Conservation (phyloP, 2,329 filamentous ascomycete species). For the Nemania abortiva region DNA sequence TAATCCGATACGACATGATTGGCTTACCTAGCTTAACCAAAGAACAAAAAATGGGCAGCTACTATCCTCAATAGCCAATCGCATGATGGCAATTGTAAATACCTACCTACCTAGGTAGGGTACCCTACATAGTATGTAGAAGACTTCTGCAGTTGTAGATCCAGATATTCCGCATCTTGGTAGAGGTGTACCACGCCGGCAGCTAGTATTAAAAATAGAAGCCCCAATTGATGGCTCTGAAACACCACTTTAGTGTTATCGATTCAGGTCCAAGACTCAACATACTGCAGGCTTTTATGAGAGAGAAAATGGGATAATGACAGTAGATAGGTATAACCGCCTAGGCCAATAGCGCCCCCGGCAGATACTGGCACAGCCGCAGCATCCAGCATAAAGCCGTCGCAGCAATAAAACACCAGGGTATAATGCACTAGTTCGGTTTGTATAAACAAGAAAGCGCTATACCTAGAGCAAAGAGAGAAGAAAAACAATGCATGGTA, state of each 20-base stretch:
- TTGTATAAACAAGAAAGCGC: background rate
- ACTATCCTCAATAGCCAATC: conserved; percentile 17
- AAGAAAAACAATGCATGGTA: background rate
- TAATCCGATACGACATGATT: background rate
- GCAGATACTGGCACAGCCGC: too few relatives aligned
- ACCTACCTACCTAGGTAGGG: background rate
- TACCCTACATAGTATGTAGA: too few relatives aligned
- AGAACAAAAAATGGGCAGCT: background rate
- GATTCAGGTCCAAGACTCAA: background rate
- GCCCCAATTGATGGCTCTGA: background rate
- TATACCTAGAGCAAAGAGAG: conserved; percentile 4
- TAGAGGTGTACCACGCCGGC: background rate
- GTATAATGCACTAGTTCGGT: background rate
- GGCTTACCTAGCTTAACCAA: too few relatives aligned
- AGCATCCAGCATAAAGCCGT: too few relatives aligned
- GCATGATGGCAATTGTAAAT: conserved; percentile 22
- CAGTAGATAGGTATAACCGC: too few relatives aligned
- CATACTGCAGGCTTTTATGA: background rate
- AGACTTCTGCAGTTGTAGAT: too few relatives aligned
- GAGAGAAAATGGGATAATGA: too few relatives aligned
- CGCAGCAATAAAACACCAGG: too few relatives aligned
- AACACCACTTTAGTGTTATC: background rate
- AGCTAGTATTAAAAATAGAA: background rate
- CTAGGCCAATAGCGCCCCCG: too few relatives aligned
- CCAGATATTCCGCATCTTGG: too few relatives aligned